phyloP scores from a whole-genome alignment of 768 basidiomycete genomes.

The Suillus subluteus region DNA sequence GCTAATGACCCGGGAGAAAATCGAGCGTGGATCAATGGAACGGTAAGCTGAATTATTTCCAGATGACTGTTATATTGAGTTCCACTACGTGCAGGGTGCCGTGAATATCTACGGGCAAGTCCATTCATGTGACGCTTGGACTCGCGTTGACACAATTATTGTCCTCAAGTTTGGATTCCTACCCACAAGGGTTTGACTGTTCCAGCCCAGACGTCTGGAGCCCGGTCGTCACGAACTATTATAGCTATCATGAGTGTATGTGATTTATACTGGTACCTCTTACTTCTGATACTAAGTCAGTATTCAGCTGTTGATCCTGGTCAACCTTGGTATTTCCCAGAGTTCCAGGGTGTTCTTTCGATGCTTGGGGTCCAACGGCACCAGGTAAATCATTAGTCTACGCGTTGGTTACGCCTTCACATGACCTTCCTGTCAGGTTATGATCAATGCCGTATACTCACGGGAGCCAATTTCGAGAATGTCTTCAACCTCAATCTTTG shows the following conservation, averaged over 20 bases:
- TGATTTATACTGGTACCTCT: constrained; percentile 26
- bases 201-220: constrained; percentile 71
- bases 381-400: constrained; percentile 47
- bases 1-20: constrained; percentile 70
- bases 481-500: constrained; percentile 81
- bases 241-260: constrained; percentile 57
- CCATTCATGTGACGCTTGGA: background rate
- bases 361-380: constrained; percentile 78
- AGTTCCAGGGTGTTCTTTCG: constrained; percentile 77
- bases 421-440: constrained; percentile 48
- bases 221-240: constrained; percentile 64
- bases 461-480: constrained; percentile 73
- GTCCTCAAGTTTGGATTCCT: constrained; percentile 57
- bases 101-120: constrained; percentile 76
- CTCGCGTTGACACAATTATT: constrained; percentile 3
- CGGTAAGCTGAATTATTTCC: constrained; percentile 41
- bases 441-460: constrained; percentile 62
- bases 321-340: constrained; percentile 75
- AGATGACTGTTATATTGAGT: background rate
- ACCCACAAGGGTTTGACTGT: constrained; percentile 83
- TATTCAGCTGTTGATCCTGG: constrained; percentile 40
- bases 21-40: constrained; percentile 70
- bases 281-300: constrained; percentile 6
- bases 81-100: constrained; percentile 49
- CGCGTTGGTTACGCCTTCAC: constrained; percentile 10